Base-by-base conservation (phyloP, 768 basidiomycete genomes). In the Tulasnella sp. region DNA sequence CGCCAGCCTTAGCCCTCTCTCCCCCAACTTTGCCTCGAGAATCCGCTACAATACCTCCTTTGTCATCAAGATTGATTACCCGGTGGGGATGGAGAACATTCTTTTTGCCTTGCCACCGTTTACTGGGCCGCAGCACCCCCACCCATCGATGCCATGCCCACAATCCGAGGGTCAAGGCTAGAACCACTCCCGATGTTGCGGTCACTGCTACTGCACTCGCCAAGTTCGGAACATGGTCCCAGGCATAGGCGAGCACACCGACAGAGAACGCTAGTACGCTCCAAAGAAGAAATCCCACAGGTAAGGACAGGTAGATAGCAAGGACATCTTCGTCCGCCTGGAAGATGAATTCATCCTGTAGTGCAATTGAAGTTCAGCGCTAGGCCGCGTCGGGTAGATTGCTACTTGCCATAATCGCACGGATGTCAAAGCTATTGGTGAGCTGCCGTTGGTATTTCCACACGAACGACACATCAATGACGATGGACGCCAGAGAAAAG, bases 371-470 rank as follows among this genome's bases (percentile, higher is more conserved):
- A 36, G 23, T 23, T 39, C 15, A 49, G 36, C 4, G 35, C 6
- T 14, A 23, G 19, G 19, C 15, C 17, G 27, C 32, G n/a, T 2
- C 5, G 6, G 12, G 32, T 15, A 46, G 3, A 0, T 12, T 2
- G 37, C 8, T 27, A 58, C 57, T 1, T 7, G 50, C 57, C 57
- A 58, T 58, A 2, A 58, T 31, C 6, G 57, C 19, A 6, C 39
- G 57, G 46, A 58, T 58, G n/a, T 58, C 57, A 23, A 40, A 49
- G 19, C 27, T 50, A 23, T 58, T 49, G 12, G 57, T 49, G 17
- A 58, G 49, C 40, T 58, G 57, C 15, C 57, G 31, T 36, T 58
- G 57, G 27, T 58, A 58, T 27, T 48, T 49, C 57, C 57, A 58
- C 6, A 58, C 48, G 23, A 58, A 42, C 2, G 49, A 29, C 4